Percentiles rank a stretch among this genome's conserved stretches.
phyloP scores from a whole-genome alignment of 1,284 basidiomycete genomes.

The Porphyrellus sp. region DNA sequence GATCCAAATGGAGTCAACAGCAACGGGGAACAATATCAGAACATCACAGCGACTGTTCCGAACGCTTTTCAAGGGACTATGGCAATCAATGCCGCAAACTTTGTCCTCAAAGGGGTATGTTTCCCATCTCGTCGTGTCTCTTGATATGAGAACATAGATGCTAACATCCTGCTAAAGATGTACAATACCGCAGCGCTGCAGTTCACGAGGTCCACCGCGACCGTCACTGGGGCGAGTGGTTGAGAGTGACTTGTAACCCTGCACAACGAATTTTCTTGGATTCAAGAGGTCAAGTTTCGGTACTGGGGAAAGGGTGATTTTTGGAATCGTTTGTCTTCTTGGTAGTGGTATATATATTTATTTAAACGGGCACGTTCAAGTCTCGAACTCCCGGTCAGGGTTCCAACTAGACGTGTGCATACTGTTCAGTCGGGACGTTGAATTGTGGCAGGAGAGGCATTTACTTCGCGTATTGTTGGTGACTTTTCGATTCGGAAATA shows the following conservation, averaged over 20 bases:
- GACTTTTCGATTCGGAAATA: no score
- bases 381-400: no score
- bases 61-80: not conserved
- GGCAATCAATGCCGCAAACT: not conserved
- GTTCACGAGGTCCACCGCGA: not conserved
- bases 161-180: not conserved
- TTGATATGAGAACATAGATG: not conserved
- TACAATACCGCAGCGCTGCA: not conserved
- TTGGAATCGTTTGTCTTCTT: no score
- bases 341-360: no score
- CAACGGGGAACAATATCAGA: not conserved
- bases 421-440: no score
- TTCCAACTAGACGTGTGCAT: no score
- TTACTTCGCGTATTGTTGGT: no score
- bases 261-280: not conserved
- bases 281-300: not conserved
- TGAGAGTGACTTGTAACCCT: not conserved
- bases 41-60: not conserved
- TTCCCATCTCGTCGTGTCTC: not conserved
- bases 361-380: no score
- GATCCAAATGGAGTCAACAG: conserved; percentile 28
- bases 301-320: no score
- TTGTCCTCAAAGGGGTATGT: conserved; percentile 5
- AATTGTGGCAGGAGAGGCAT: no score
- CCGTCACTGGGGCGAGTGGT: not conserved